Conservation (phyloP, 768 basidiomycete genomes). For the Dentipellis sp. region DNA sequence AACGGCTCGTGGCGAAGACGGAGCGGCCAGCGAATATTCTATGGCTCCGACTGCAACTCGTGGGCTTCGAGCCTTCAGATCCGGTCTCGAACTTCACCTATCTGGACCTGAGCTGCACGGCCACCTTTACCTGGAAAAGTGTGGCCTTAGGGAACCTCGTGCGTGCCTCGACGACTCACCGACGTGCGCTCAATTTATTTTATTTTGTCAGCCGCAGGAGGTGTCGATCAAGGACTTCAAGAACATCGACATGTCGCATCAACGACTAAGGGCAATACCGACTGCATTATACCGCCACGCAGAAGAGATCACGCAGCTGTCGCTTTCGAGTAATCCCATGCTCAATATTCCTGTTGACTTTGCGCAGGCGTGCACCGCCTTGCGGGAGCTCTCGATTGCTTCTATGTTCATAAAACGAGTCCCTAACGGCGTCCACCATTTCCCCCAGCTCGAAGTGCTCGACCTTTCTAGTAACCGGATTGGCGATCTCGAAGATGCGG, state of each 20-base stretch:
- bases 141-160: conserved; percentile 57
- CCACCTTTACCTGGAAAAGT: conserved; percentile 88
- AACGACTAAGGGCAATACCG: conserved; percentile 80
- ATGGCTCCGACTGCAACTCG: conserved; percentile 73
- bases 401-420: conserved; percentile 94
- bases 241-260: conserved; percentile 70
- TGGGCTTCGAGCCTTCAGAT: conserved; percentile 79
- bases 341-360: conserved; percentile 96
- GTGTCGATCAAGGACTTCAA: conserved; percentile 62
- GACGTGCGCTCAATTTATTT: neutral
- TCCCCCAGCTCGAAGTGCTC: conserved; percentile 62
- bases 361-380: conserved; percentile 73
- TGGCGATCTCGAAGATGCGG: conserved; percentile 78
- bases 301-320: conserved; percentile 73
- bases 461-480: conserved; percentile 92
- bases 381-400: conserved; percentile 79
- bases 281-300: conserved; percentile 79
- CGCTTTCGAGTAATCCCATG: conserved; percentile 90
- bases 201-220: conserved; percentile 54
- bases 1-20: conserved; percentile 72
- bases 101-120: conserved; percentile 70
- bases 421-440: conserved; percentile 73
- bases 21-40: conserved; percentile 85
- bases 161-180: conserved; percentile 19
- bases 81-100: conserved; percentile 48